A percentile compares a stretch with the other conserved stretches of the same genome.
phyloP scores from a whole-genome alignment of 169 alveolate species.

The Plasmodium vinckei region DNA sequence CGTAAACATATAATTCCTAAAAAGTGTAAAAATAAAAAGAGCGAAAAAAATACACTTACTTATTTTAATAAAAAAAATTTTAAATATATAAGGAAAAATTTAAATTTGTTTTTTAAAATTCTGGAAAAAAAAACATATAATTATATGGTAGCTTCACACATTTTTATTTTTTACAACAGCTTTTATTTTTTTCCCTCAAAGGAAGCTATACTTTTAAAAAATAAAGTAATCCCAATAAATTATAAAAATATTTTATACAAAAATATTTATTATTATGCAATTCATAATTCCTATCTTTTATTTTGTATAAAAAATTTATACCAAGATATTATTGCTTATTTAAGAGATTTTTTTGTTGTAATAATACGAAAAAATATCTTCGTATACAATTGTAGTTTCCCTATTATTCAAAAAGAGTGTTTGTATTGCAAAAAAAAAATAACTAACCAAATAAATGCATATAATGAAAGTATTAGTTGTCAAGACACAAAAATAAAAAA shows the following conservation, averaged over 20 bases:
- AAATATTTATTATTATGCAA: constrained; percentile 60
- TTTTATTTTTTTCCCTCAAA: constrained; percentile 9
- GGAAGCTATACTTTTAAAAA: neutral
- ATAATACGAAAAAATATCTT: constrained; percentile 18
- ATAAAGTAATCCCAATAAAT: neutral
- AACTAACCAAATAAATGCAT: neutral
- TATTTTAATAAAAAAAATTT: neutral
- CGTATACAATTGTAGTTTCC: constrained; percentile 15
- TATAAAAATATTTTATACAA: constrained; percentile 28
- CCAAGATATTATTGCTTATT: neutral
- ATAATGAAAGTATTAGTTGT: too few relatives aligned
- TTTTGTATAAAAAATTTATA: constrained; percentile 34
- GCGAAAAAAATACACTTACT: neutral
- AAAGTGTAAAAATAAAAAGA: neutral
- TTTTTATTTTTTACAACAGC: constrained; percentile 18
- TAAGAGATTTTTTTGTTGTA: constrained; percentile 11
- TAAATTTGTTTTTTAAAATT: constrained; percentile 34
- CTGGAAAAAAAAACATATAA: constrained; percentile 43
- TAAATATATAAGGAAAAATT: constrained; percentile 22
- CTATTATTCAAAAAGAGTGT: neutral
- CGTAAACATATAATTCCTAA: neutral
- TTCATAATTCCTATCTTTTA: constrained; percentile 45
- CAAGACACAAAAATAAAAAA: too few relatives aligned
- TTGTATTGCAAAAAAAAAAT: neutral
- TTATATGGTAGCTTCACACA: constrained; percentile 66